Evolutionary conservation across 1,284 basidiomycete species (phyloP).

Genomic region (Ceraceosorus guamensis): DNA sequence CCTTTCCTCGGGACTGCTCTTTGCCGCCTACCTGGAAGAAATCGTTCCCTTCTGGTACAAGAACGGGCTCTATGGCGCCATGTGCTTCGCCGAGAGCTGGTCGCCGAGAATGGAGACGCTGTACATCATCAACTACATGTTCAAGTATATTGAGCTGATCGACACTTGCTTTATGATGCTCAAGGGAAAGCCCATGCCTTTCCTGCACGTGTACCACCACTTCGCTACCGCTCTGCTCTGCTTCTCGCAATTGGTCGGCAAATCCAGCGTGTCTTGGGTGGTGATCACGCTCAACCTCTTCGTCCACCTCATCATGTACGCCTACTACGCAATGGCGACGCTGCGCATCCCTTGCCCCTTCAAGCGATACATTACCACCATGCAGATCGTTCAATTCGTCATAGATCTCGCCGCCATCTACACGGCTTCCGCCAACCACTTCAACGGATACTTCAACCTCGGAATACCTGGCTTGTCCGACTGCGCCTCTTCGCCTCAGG

Average conservation of each 20-base stretch:
- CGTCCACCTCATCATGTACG: constrained; percentile 88
- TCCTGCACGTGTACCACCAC: constrained; percentile 20
- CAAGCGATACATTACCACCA: constrained; percentile 90
- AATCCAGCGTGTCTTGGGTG: constrained; percentile 11
- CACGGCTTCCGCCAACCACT: constrained; percentile 50
- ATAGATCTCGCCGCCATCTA: constrained; percentile 20
- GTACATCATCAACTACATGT: constrained; percentile 16
- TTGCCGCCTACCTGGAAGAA: constrained; percentile 14
- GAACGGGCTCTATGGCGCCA: constrained; percentile 13
- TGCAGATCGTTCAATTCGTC: constrained; percentile 66
- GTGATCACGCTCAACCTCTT: constrained; percentile 64
- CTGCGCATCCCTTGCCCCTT: constrained; percentile 53
- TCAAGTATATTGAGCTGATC: constrained; percentile 8
- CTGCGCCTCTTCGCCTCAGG: constrained; percentile 80
- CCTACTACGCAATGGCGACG: constrained; percentile 42
- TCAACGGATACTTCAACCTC: constrained; percentile 25
- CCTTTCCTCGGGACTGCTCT: constrained; percentile 2
- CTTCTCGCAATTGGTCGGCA: constrained; percentile 13
- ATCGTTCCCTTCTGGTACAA: constrained; percentile 16
- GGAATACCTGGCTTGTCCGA: constrained; percentile 64
- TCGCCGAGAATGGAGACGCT: constrained; percentile 11
- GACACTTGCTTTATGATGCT: constrained; percentile 14
- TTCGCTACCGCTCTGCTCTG: constrained; percentile 15
- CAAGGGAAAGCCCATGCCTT: constrained; percentile 15
- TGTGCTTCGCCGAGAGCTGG: constrained; percentile 7